Base-by-base conservation (phyloP, 2,329 filamentous ascomycete species). In the Aspergillus tubingensis region DNA sequence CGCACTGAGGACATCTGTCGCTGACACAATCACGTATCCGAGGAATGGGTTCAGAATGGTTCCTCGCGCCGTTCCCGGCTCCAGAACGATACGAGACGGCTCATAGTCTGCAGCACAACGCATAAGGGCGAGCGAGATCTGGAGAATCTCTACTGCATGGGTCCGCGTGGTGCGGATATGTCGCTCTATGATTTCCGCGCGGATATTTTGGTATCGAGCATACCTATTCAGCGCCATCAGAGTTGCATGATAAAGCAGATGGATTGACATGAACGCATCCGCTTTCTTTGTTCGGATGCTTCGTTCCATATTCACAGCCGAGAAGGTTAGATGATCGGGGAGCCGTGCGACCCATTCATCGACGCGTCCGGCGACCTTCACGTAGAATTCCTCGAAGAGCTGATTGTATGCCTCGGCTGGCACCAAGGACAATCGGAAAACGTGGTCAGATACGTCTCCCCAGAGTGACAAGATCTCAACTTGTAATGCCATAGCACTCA, bases 211-310 rank as follows among this genome's bases (percentile, higher is more conserved):
- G 60, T 78, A 75, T 8, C 80, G 79, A 11, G 82, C 81, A 67
- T 89, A 84, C 41, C 89, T 83, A 66, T 89, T 88, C 30, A 91
- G 78, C 65, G 87, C 86, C 74, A 90, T 83, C 67, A 86, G 75
- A 0, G 86, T 82, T 50, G 85, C 82, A 70, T 89, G 83, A 70
- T 88, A 88, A n/a, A 90, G 77, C 27, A 88, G 77, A 71, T 91
- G 88, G 73, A 90, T 83, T 1, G 83, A 84, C 57, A 90, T 76
- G 68, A 88, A 88, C 0, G 82, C 81, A 5, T 86, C 86, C 1
- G 83, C 78, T 65, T 83, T 85, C 25, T 83, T 82, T 30, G 78
- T 76, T 13, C 80, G 75, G 6, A 85, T 80, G 44, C 83, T 85
- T 30, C 79, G 77, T 48, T 86, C 81, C 13, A 91, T 76, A 59